phyloP scores from a whole-genome alignment of 2,329 filamentous ascomycete species.

The Aspergillus intermedius region DNA sequence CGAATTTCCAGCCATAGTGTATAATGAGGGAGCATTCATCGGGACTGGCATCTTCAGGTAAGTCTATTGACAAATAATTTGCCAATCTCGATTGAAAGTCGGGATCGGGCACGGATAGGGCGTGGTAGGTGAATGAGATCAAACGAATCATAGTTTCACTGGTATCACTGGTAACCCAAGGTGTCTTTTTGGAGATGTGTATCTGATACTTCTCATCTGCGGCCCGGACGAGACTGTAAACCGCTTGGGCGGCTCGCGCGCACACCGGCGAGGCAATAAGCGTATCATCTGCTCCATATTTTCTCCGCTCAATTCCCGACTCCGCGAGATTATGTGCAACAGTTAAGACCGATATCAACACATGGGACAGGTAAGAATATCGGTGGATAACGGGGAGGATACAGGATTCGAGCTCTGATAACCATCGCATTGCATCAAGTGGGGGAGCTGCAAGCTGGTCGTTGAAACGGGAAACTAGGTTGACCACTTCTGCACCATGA shows the following conservation, averaged over 20 bases:
- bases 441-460: slow-evolving; percentile 22
- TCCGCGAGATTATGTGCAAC: slow-evolving; percentile 25
- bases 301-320: slow-evolving; percentile 21
- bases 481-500: slow-evolving; percentile 21
- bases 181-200: slow-evolving; percentile 36
- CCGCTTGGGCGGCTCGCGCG: slow-evolving; percentile 12
- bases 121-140: slow-evolving; percentile 25
- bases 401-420: slow-evolving; percentile 26
- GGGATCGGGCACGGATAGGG: slow-evolving; percentile 23
- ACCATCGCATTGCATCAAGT: slow-evolving; percentile 16
- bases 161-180: slow-evolving; percentile 38
- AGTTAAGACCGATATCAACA: slow-evolving; percentile 17
- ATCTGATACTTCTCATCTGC: slow-evolving; percentile 33
- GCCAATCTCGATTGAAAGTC: slow-evolving; percentile 29
- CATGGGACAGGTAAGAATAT: slow-evolving; percentile 19
- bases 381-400: slow-evolving; percentile 23
- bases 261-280: slow-evolving; percentile 13
- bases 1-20: slow-evolving; percentile 60
- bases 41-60: slow-evolving; percentile 21
- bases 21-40: slow-evolving; percentile 30
- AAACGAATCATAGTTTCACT: slow-evolving; percentile 31
- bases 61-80: slow-evolving; percentile 28
- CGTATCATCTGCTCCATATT: slow-evolving; percentile 15
- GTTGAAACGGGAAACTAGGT: slow-evolving; percentile 24
- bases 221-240: slow-evolving; percentile 24